Conservation (phyloP, 345 rosid genomes). For the Lagerstroemia speciosa region DNA sequence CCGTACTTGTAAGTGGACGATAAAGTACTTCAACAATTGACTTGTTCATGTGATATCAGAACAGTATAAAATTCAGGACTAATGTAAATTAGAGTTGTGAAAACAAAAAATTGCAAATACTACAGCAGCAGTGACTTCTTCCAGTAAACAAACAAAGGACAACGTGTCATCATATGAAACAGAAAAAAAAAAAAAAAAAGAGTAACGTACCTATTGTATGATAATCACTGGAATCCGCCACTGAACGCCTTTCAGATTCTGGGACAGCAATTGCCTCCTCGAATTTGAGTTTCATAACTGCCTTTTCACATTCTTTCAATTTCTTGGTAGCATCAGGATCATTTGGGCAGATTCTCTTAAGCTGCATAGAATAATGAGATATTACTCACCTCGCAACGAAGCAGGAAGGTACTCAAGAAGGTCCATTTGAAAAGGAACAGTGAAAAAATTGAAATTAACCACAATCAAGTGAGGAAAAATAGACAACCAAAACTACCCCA, state of each 20-base stretch:
- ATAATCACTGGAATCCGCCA: constrained; percentile 84
- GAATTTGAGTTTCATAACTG: constrained; percentile 86
- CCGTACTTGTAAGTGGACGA: background rate
- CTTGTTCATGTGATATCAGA: background rate
- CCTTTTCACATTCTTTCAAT: constrained; percentile 87
- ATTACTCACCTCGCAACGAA: background rate
- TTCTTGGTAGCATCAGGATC: constrained; percentile 94
- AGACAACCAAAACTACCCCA: background rate
- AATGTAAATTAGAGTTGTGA: background rate
- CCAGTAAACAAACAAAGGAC: background rate
- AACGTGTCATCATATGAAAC: background rate
- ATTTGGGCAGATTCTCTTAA: constrained; percentile 74
- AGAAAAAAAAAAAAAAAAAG: background rate
- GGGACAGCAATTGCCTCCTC: constrained; percentile 95
- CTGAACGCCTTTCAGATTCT: constrained; percentile 53
- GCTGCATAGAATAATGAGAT: constrained; percentile 25
- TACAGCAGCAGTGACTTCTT: background rate
- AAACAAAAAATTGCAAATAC: background rate
- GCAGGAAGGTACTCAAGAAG: background rate
- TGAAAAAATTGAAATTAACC: background rate
- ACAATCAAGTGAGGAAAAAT: background rate
- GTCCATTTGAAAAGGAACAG: background rate
- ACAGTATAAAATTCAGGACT: background rate
- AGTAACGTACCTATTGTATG: constrained; percentile 55
- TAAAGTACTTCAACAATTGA: background rate